Evolutionary conservation across 1,284 basidiomycete genomes (phyloP).

Genomic region (Pterulicium gracile): DNA sequence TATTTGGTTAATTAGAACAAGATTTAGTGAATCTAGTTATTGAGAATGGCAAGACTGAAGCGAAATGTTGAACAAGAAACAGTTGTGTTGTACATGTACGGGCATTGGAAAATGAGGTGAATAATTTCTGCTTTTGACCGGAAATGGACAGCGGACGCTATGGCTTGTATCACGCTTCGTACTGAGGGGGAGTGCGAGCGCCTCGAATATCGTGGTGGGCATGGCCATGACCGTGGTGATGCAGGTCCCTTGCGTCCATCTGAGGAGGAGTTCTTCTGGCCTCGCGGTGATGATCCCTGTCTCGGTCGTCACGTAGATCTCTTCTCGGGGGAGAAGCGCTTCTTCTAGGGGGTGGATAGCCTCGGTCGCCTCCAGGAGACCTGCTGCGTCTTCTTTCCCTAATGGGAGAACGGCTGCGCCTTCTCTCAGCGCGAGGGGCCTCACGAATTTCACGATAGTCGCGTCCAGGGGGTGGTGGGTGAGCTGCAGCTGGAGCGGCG

Average conservation of each 20-base stretch:
- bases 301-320: conserved; percentile 10
- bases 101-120: too few species aligned
- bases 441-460: conserved; percentile 31
- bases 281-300: conserved; percentile 20
- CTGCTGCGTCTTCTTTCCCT: conserved; percentile 13
- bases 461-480: too few species aligned
- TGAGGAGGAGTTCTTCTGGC: conserved; percentile 16
- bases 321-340: conserved; percentile 7
- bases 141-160: too few species aligned
- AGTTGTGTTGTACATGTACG: too few species aligned
- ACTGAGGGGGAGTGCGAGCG: neutral
- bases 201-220: neutral
- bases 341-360: conserved; percentile 14
- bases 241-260: neutral
- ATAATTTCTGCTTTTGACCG: too few species aligned
- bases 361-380: conserved; percentile 17
- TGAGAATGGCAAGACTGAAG: too few species aligned
- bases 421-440: conserved; percentile 27
- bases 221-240: too few species aligned
- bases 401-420: conserved; percentile 20
- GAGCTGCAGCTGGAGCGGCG: conserved; percentile 28
- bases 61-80: too few species aligned
- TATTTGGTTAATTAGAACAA: too few species aligned
- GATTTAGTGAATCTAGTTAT: too few species aligned
- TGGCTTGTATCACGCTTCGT: too few species aligned